Base-by-base conservation (phyloP, 306 rosid genomes). In the Prunus davidiana region DNA sequence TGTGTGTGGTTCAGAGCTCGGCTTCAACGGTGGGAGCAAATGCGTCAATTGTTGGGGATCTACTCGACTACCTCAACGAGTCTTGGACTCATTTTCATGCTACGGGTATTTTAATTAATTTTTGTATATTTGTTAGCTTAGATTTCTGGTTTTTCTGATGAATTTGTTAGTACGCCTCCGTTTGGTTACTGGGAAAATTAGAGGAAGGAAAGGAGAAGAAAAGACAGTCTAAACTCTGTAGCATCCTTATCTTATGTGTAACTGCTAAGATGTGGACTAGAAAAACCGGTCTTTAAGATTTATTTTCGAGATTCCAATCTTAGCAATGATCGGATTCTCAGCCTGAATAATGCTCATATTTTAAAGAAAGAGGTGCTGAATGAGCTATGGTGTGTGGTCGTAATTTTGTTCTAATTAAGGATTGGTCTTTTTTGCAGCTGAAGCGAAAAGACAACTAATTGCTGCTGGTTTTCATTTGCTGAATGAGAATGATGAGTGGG, bases 41-140 rank as follows among this genome's bases (percentile, higher is more conserved):
- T 69, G 77, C 85, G 27, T 87, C 95, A 75, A 88, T 92, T 14
- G 97, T 92, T n/a, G 84, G 83, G 34, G 90, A 89, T 70, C 85
- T 92, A 49, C 92, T 95, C 73, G 88, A 89, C 77, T 95, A 90
- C 73, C 93, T 95, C 55, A 95, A 95, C 79, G 93, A 95, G 47
- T 92, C 97, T 3, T 95, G 98, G 97, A 95, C 98, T 15, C 98
- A 95, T 63, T 95, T 95, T 84, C 97, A 95, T 75, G 97, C 98
- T 65, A 92, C 98, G 8, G 98, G 98, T 88, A 86, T 66, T 43
- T 67, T 69, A 9, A 41, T 32, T 2, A 14, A 18, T 43, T 51
- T 8, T 9, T 71, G 22, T 41, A 27, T 3, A 32, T 41, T 20
- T 16, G 11, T 64, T 52, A 12, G 15, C 12, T 12, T 45, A 3